phyloP scores from a whole-genome alignment of 805 yeast genomes.

The Yamadazyma akitaensis region DNA sequence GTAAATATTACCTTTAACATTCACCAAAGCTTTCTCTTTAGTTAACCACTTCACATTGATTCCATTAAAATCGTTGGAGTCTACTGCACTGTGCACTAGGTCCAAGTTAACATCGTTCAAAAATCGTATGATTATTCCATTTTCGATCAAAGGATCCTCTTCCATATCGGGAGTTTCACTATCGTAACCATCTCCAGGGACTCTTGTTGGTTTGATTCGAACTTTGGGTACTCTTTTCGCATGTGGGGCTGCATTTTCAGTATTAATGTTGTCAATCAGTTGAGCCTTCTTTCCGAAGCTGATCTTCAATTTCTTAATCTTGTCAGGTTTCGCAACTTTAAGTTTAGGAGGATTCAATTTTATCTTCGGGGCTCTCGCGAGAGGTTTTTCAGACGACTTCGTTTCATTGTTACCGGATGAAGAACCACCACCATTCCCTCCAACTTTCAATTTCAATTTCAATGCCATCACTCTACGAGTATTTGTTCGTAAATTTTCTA shows the following conservation, averaged over 20 bases:
- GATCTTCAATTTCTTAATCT: constrained; percentile 24
- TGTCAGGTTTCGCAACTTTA: constrained; percentile 14
- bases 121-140: constrained; percentile 77
- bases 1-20: constrained; percentile 63
- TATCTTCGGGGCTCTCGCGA: constrained; percentile 9
- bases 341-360: constrained; percentile 21
- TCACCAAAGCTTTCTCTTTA: constrained; percentile 70
- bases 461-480: background rate
- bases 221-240: constrained; percentile 39
- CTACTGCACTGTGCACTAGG: constrained; percentile 70
- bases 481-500: background rate
- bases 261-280: constrained; percentile 5
- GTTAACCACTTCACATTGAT: constrained; percentile 82
- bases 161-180: constrained; percentile 95
- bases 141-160: constrained; percentile 90
- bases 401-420: background rate
- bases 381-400: background rate
- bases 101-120: constrained; percentile 68
- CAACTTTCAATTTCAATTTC: constrained; percentile 20
- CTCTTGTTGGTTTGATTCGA: constrained; percentile 56
- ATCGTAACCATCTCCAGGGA: constrained; percentile 95
- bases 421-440: constrained; percentile 1
- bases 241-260: constrained; percentile 7
- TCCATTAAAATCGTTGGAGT: constrained; percentile 69
- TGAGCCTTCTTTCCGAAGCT: constrained; percentile 10